These are phyloP conservation scores for Gremmenia infestans DNA, from an alignment of 2,329 filamentous ascomycete genomes.

Conservation along the genomic window DNA sequence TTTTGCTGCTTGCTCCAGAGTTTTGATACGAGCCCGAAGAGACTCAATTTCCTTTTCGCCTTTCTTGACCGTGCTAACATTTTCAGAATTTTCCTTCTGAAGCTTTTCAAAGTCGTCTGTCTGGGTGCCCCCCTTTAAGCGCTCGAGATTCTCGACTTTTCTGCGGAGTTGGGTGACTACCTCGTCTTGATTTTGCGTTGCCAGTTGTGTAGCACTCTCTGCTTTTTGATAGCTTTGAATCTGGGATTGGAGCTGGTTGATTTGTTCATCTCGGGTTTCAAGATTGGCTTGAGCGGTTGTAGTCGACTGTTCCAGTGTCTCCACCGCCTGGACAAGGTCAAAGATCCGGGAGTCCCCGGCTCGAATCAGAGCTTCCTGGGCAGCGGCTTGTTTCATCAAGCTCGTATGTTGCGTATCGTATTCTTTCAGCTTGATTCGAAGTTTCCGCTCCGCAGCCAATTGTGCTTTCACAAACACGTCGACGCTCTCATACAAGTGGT, in stretches of 20 bases:
- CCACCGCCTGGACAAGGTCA: too few species aligned
- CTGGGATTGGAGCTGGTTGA: background rate
- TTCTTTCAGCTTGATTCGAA: too few species aligned
- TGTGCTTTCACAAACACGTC: too few species aligned
- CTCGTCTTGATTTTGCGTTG: background rate
- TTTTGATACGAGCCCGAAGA: background rate
- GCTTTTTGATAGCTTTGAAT: background rate
- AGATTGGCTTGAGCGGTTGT: background rate
- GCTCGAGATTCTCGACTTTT: background rate
- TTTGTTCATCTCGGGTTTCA: background rate
- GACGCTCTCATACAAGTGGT: too few species aligned
- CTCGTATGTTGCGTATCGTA: too few species aligned
- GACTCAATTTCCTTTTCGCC: background rate
- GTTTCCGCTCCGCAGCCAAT: too few species aligned
- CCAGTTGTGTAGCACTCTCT: background rate
- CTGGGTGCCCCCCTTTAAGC: too few species aligned
- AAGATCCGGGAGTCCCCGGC: too few species aligned
- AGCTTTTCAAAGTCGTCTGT: background rate
- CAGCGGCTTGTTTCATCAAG: too few species aligned
- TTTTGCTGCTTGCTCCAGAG: background rate
- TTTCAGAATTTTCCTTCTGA: background rate
- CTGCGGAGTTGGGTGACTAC: background rate
- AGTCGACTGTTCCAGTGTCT: too few species aligned
- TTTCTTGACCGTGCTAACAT: background rate
- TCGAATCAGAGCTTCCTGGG: too few species aligned